A percentile compares a stretch with the other conserved stretches of the same genome.
These are phyloP conservation scores for Middelhovenomyces tepae DNA, from an alignment of 805 yeast genomes.

Conservation along the genomic window DNA sequence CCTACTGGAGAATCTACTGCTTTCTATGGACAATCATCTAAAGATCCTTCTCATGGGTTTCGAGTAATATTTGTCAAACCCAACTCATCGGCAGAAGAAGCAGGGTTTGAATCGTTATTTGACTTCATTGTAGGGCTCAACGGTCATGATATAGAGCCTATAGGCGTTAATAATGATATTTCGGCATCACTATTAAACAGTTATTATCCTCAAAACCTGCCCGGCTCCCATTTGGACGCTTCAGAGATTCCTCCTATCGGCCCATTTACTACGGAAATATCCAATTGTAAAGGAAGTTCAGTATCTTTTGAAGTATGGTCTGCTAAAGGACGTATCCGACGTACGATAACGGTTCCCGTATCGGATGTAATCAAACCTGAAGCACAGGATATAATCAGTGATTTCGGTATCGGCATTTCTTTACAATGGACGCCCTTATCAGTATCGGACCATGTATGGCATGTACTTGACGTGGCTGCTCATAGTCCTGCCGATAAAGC, in stretches of 20 bases:
- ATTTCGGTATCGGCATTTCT: conserved; percentile 49
- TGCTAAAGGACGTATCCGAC: conserved; percentile 57
- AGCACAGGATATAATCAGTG: conserved; percentile 36
- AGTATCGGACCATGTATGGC: conserved; percentile 80
- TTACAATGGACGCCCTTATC: conserved; percentile 70
- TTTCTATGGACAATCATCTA: neutral
- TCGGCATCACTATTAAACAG: neutral
- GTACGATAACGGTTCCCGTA: conserved; percentile 24
- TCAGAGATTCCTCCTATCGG: conserved; percentile 16
- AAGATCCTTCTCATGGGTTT: conserved; percentile 38
- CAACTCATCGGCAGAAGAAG: conserved; percentile 38
- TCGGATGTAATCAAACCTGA: conserved; percentile 7
- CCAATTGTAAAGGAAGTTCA: conserved; percentile 31
- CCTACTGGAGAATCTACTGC: neutral
- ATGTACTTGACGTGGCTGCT: conserved; percentile 62
- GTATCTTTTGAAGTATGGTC: conserved; percentile 66
- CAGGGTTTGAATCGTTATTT: conserved; percentile 74
- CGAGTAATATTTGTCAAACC: conserved; percentile 45
- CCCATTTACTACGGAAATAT: conserved; percentile 34
- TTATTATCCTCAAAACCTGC: neutral
- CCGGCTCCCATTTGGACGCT: too few relatives aligned
- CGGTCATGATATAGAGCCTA: conserved; percentile 45
- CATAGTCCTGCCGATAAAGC: conserved; percentile 77
- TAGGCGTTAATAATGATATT: neutral
- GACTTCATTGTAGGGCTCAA: conserved; percentile 80